Base-by-base conservation (phyloP, 306 rosid species). In the Sicyos edulis region DNA sequence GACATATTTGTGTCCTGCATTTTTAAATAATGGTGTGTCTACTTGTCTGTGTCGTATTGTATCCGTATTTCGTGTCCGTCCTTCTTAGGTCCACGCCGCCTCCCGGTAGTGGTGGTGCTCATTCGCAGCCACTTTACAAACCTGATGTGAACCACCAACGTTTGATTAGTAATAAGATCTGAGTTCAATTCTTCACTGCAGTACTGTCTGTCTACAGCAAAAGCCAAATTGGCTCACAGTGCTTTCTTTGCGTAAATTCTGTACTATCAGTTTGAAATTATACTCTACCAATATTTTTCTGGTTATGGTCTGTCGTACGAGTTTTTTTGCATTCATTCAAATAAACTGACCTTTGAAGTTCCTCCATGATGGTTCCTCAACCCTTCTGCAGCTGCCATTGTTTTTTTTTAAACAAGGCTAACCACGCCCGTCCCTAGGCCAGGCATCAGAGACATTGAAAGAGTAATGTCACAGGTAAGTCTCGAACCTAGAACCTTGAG, bases 21-120 rank as follows among this genome's bases (percentile, higher is more conserved):
- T 32, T 32, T 5, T 32, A n/a, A n/a, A n/a, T n/a, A n/a, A n/a
- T n/a, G n/a, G n/a, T n/a, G n/a, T n/a, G n/a, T n/a, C n/a, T n/a
- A 32, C 2, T 2, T 32, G 2, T 5, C 2, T 2, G 5, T 32
- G 37, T 5, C 37, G 2, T 32, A 2, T 0, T 75, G 76, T 20
- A 83, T 82, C 34, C 84, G 78, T 22, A 81, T 96, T 2, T 96
- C 88, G 73, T n/a, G n/a, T n/a, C n/a, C n/a, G 81, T 85, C 37
- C 88, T 80, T 70, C 93, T 93, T n/a, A 75, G 79, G 75, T 92
- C 96, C 3, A 50, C 81, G 63, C 96, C 96, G 1, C 96, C 96
- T 0, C 93, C 90, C 0, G 88, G 89, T 0, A 83, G 80, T 42
- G 4, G 42, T 15, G 9, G 70, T 15, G 17, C 34, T 44, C 2